A percentile compares a stretch with the other conserved stretches of the same genome.
phyloP scores from a whole-genome alignment of 2,329 filamentous ascomycete species.

The Aspergillus sp. region DNA sequence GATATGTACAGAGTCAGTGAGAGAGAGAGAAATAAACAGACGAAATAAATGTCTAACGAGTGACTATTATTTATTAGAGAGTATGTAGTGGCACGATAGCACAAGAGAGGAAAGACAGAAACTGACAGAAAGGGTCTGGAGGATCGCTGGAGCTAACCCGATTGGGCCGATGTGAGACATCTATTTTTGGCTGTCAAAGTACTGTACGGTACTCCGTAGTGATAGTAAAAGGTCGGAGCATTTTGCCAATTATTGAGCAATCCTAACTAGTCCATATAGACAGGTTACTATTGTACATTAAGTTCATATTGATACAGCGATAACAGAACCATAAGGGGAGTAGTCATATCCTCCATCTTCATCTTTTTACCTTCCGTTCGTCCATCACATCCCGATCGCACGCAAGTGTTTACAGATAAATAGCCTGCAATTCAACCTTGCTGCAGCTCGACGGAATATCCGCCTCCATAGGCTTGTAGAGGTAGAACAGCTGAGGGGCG shows the following conservation, averaged over 20 bases:
- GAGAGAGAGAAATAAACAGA: slow-evolving; percentile 3
- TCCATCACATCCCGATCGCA: background rate
- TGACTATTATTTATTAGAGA: background rate
- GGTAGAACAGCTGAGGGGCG: slow-evolving; percentile 34
- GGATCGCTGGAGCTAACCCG: background rate
- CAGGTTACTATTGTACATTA: background rate
- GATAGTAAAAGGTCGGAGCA: background rate
- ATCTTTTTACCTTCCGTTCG: background rate
- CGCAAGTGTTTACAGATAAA: slow-evolving; percentile 12
- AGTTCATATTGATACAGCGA: background rate
- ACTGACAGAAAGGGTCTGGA: slow-evolving; percentile 1
- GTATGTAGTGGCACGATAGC: background rate
- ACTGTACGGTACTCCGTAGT: background rate
- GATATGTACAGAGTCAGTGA: slow-evolving; percentile 5
- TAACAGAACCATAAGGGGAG: too few species aligned
- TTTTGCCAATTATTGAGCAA: background rate
- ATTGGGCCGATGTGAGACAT: slow-evolving; percentile 15
- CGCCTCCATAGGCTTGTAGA: slow-evolving; percentile 17
- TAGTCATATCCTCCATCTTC: background rate
- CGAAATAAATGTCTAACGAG: background rate
- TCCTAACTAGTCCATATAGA: too few species aligned
- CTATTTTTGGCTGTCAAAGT: slow-evolving; percentile 14
- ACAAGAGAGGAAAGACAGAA: slow-evolving; percentile 8
- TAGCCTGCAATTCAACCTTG: slow-evolving; percentile 23
- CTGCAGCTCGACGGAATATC: slow-evolving; percentile 28